Evolutionary conservation across 768 basidiomycete genomes (phyloP), one percentile per base, ranked within the genome.

Genomic region (Termitomyces sp.): DNA sequence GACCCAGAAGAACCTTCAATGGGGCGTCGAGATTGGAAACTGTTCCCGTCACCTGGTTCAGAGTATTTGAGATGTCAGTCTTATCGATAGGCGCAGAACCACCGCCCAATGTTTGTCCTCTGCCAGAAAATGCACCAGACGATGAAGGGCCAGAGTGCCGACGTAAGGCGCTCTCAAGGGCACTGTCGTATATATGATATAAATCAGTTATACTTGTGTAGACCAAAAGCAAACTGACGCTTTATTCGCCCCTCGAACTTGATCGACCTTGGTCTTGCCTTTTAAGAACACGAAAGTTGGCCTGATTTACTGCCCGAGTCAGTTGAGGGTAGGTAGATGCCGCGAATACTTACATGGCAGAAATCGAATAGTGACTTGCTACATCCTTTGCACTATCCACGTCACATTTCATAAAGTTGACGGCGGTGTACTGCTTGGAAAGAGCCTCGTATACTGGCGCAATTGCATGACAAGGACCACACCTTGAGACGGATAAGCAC

Each of bases 331-430:
- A 42, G 61, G 56, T 30, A 36, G 8, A 24, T 28, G 6, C 40
- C 40, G 9, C 7, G 30, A 44, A 26, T 13, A 65, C 82, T 64
- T 62, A 89, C 91, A 94, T 94, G 0, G 90, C 90, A 26, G 83
- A 72, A 58, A 94, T 78, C 4, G 70, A 71, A 67, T 91, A 90
- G 43, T 72, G 51, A 32, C 73, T 65, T 8, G 92, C 84, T 28
- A 94, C 85, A 44, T 92, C 91, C 61, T 64, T 70, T 20, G 84
- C 85, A 50, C 79, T 80, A 63, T 92, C 90, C 18, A 91, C 85
- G 64, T 92, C 90, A 63, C 86, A 88, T 68, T 94, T 94, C 65
- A 93, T 68, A 73, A 94, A 94, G 70, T 90, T 90, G 58, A 87
- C 90, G 51, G 79, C 76, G 24, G 73, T 74, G 67, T 88, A 85